Conservation (phyloP, 257 asterid genomes). For the Marsdenia floribunda region DNA sequence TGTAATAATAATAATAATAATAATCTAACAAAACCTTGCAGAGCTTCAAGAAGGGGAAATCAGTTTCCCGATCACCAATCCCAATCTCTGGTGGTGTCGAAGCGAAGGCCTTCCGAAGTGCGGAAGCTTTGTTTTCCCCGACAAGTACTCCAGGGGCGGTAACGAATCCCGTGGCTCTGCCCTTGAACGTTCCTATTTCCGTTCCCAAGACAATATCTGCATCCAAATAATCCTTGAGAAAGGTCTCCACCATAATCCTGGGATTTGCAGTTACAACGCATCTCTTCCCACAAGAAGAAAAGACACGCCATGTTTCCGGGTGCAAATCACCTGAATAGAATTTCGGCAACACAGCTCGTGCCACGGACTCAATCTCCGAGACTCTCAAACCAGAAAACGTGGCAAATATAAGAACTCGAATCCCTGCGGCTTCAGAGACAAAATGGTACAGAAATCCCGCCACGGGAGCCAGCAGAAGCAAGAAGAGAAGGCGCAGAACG, state of each 20-base stretch:
- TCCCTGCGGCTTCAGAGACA: slow-evolving; percentile 56
- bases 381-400: slow-evolving; percentile 53
- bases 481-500: slow-evolving; percentile 45
- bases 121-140: slow-evolving; percentile 47
- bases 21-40: slow-evolving; percentile 47
- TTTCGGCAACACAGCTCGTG: slow-evolving; percentile 67
- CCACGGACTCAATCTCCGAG: slow-evolving; percentile 51
- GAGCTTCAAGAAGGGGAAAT: slow-evolving; percentile 57
- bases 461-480: slow-evolving; percentile 48
- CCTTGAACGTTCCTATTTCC: slow-evolving; percentile 40
- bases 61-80: slow-evolving; percentile 57
- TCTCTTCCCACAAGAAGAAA: slow-evolving; percentile 56
- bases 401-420: slow-evolving; percentile 51
- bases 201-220: slow-evolving; percentile 71
- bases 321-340: slow-evolving; percentile 55
- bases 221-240: slow-evolving; percentile 52
- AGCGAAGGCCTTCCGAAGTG: slow-evolving; percentile 29
- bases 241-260: slow-evolving; percentile 63
- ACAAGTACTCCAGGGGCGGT: slow-evolving; percentile 47
- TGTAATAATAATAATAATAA: not conserved
- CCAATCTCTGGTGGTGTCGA: slow-evolving; percentile 42
- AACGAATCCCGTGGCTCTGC: slow-evolving; percentile 64
- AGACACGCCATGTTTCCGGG: slow-evolving; percentile 69
- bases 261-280: slow-evolving; percentile 71
- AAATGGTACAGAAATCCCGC: slow-evolving; percentile 55